Evolutionary conservation across 768 basidiomycete genomes (phyloP).

Genomic region (Serendipita sp.): DNA sequence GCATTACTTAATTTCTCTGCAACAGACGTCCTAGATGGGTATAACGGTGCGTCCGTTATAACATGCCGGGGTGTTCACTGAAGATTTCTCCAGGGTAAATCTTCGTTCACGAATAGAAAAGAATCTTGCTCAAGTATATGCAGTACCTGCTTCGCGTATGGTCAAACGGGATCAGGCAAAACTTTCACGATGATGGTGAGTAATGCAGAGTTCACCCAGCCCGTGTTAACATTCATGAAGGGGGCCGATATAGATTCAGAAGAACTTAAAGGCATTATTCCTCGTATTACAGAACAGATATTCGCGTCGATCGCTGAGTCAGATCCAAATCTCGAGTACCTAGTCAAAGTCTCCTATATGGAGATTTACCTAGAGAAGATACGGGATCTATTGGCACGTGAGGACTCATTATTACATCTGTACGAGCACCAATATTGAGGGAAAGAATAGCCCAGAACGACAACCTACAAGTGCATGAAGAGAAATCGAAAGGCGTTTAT

Average conservation of each 20-base stretch:
- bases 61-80: background rate
- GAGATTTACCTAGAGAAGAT: constrained; percentile 97
- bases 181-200: constrained; percentile 96
- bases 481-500: constrained; percentile 93
- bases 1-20: background rate
- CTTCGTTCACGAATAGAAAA: background rate
- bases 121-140: background rate
- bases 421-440: background rate
- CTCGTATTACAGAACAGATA: constrained; percentile 96
- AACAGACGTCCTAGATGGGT: constrained; percentile 94
- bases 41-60: constrained; percentile 73
- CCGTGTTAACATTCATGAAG: constrained; percentile 25
- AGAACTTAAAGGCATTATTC: constrained; percentile 92
- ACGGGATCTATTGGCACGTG: constrained; percentile 87
- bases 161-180: constrained; percentile 78
- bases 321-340: constrained; percentile 88
- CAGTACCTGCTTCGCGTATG: constrained; percentile 31
- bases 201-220: background rate
- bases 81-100: background rate
- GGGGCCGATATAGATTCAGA: constrained; percentile 92
- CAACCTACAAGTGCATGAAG: constrained; percentile 95
- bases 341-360: constrained; percentile 99
- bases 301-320: constrained; percentile 95
- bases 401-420: constrained; percentile 21
- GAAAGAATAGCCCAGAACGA: constrained; percentile 69